Percentiles rank a stretch among this genome's conserved stretches.
These are phyloP conservation scores for Tylopilus sp. DNA, from an alignment of 768 basidiomycete genomes.

Conservation along the genomic window DNA sequence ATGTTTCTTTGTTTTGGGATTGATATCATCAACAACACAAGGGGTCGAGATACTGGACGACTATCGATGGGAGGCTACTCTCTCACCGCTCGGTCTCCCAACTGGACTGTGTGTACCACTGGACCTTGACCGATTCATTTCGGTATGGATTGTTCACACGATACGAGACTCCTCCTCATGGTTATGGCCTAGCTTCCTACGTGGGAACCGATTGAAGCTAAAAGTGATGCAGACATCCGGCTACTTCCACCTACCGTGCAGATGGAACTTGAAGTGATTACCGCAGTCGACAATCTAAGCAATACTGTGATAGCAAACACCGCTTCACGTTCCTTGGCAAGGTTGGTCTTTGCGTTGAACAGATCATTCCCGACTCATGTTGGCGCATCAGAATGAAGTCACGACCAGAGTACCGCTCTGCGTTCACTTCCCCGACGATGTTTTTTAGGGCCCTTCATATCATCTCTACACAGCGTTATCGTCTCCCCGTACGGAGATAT, in stretches of 20 bases:
- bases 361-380: background rate
- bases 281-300: conserved; percentile 88
- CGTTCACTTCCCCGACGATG: conserved; percentile 76
- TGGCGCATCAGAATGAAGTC: conserved; percentile 63
- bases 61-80: conserved; percentile 88
- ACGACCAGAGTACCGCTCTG: conserved; percentile 64
- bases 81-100: conserved; percentile 79
- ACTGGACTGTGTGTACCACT: conserved; percentile 90
- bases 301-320: conserved; percentile 96
- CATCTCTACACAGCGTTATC: conserved; percentile 86
- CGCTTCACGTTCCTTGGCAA: conserved; percentile 85
- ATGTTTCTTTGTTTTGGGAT: conserved; percentile 91
- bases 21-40: conserved; percentile 87
- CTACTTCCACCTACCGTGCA: conserved; percentile 64
- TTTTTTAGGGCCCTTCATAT: conserved; percentile 84
- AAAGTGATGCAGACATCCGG: conserved; percentile 38
- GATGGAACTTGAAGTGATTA: conserved; percentile 78
- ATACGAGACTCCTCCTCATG: conserved; percentile 2
- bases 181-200: conserved; percentile 56
- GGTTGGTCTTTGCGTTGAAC: conserved; percentile 42
- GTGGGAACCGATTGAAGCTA: conserved; percentile 47
- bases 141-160: conserved; percentile 47
- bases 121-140: conserved; percentile 77
- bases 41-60: conserved; percentile 94
- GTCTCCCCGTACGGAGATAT: conserved; percentile 88